Base-by-base conservation (phyloP, 2,329 filamentous ascomycete genomes). In the Aspergillus sp. region DNA sequence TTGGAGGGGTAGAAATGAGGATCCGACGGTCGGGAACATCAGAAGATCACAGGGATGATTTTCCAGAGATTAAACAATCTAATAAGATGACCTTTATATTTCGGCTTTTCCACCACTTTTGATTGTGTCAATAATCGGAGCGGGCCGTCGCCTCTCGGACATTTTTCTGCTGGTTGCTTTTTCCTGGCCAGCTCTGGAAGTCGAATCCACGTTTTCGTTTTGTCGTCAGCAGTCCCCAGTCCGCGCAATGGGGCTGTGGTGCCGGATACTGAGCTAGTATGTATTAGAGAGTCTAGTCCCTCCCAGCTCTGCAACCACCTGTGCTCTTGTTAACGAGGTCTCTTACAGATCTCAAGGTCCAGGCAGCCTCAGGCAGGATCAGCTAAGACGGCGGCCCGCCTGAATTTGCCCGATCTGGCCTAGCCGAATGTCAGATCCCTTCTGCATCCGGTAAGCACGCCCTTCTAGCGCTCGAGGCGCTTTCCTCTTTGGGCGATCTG, bases 401-500 rank as follows among this genome's bases (percentile, higher is more conserved):
- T 59, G 59, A 57, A 58, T 34, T 51, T 63, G 53, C 66, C 66
- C 53, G 31, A 64, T 65, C 43, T 13, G 48, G 65, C 8, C 45
- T 64, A 64, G 64, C 34, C 15, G 34, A 22, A 63, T 53, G 60
- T 31, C 57, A 69, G 69, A 60, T 62, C 61, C 50, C 58, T 58
- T 64, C 71, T 52, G 65, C 54, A 63, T 68, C 38, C 51, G 60
- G 66, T 63, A 66, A 64, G 66, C 64, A 28, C 57, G 54, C 46
- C 58, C 53, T 60, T 72, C 68, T 67, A 23, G 46, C 25, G 45
- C 71, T 70, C 69, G 68, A 62, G 69, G 68, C 56, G 66, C 70
- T 69, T 64, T 61, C 62, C 69, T 69, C 50, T 67, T 71, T 68
- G 65, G 64, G 64, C 53, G 58, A 64, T 69, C 57, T 63, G 63